Conservation (phyloP, 192 early-diverging fungal genomes). For the Umbelopsis vinacea region DNA sequence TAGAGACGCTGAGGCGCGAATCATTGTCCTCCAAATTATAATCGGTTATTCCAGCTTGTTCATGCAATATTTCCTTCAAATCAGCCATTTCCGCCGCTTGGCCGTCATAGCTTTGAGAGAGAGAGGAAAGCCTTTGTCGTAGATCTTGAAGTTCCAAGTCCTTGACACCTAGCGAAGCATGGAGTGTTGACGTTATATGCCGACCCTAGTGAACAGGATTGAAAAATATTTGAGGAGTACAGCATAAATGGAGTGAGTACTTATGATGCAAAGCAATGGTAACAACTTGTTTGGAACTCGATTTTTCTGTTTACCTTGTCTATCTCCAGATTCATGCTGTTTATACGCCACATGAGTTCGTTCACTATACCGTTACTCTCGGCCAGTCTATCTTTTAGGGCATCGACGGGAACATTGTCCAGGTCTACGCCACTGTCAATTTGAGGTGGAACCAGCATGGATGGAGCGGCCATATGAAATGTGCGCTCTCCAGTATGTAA, state of each 20-base stretch:
- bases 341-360: constrained; percentile 19
- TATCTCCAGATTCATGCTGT: constrained; percentile 19
- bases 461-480: background rate
- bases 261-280: constrained; percentile 1
- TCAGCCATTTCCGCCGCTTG: constrained; percentile 12
- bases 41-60: background rate
- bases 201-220: constrained; percentile 15
- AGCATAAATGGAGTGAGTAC: background rate
- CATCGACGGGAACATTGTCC: background rate
- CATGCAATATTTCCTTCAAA: constrained; percentile 4
- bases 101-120: constrained; percentile 1
- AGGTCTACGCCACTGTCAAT: background rate
- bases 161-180: constrained; percentile 23
- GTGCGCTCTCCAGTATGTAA: constrained; percentile 5
- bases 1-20: background rate
- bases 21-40: background rate
- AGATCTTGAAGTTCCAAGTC: constrained; percentile 33
- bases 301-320: constrained; percentile 19
- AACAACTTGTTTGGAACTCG: background rate
- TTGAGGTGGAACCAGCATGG: background rate
- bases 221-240: background rate
- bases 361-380: constrained; percentile 10
- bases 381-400: background rate
- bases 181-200: constrained; percentile 11
- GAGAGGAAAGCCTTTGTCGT: background rate